Evolutionary conservation across 345 rosid species (phyloP).

Genomic region (Euphorbia tirucalli): DNA sequence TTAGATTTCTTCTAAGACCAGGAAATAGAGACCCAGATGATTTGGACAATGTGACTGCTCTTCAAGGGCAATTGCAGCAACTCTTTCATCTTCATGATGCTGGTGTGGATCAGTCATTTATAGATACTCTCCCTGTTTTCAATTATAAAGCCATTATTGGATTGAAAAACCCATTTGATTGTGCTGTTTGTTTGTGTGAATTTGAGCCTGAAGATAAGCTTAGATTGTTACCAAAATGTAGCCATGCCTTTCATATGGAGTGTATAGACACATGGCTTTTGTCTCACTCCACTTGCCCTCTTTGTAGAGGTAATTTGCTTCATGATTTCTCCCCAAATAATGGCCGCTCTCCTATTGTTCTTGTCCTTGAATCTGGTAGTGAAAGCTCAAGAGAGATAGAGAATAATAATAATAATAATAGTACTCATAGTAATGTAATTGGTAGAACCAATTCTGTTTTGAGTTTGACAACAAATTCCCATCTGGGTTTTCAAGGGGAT

Average conservation of each 20-base stretch:
- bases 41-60: slow-evolving; percentile 59
- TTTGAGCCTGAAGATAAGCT: slow-evolving; percentile 89
- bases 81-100: slow-evolving; percentile 93
- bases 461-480: slow-evolving; percentile 42
- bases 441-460: slow-evolving; percentile 41
- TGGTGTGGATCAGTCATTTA: slow-evolving; percentile 93
- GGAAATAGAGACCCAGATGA: slow-evolving; percentile 65
- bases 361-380: slow-evolving; percentile 87
- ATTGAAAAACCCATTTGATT: slow-evolving; percentile 75
- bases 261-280: slow-evolving; percentile 98
- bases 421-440: too few species aligned
- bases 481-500: slow-evolving; percentile 36
- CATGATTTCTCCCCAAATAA: slow-evolving; percentile 60
- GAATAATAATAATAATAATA: too few species aligned
- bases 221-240: slow-evolving; percentile 90
- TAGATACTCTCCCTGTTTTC: slow-evolving; percentile 91
- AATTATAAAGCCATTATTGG: slow-evolving; percentile 80
- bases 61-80: slow-evolving; percentile 96
- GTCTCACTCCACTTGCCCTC: slow-evolving; percentile 98
- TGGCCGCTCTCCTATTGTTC: slow-evolving; percentile 54
- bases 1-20: slow-evolving; percentile 72
- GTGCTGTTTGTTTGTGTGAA: slow-evolving; percentile 97
- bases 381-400: slow-evolving; percentile 84
- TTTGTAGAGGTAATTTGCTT: slow-evolving; percentile 77
- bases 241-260: slow-evolving; percentile 98